Conservation (phyloP, 2,329 filamentous ascomycete species). For the Talaromyces sp. region DNA sequence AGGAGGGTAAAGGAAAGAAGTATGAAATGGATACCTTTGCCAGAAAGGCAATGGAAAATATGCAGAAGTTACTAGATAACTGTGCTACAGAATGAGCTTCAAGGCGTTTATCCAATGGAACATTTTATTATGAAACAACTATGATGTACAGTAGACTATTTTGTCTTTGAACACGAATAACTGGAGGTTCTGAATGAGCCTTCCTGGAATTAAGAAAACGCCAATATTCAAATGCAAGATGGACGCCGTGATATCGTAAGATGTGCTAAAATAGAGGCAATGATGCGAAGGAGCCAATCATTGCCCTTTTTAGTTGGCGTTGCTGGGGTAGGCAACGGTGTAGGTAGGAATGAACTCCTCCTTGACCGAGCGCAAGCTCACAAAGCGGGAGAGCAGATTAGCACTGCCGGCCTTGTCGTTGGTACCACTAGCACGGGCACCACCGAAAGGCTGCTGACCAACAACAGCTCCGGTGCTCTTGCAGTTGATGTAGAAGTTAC, state of each 20-base stretch:
- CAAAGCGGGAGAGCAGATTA: slow-evolving; percentile 64
- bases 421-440: slow-evolving; percentile 68
- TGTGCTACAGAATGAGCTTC: slow-evolving; percentile 27
- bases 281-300: neutral
- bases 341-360: slow-evolving; percentile 62
- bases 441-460: slow-evolving; percentile 72
- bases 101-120: neutral
- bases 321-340: slow-evolving; percentile 50
- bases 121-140: neutral
- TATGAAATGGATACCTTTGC: slow-evolving; percentile 55
- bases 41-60: slow-evolving; percentile 54
- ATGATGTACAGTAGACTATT: neutral
- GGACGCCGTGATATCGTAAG: slow-evolving; percentile 24
- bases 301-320: slow-evolving; percentile 48
- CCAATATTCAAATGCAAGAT: slow-evolving; percentile 24
- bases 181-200: neutral
- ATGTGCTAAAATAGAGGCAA: slow-evolving; percentile 11
- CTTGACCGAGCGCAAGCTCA: slow-evolving; percentile 68
- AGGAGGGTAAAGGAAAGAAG: slow-evolving; percentile 56
- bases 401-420: slow-evolving; percentile 71
- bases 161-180: neutral
- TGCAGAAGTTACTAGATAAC: slow-evolving; percentile 49
- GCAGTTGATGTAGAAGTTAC: slow-evolving; percentile 50
- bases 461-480: slow-evolving; percentile 69
- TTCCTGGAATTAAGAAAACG: slow-evolving; percentile 14